A percentile compares a stretch with the other conserved stretches of the same genome.
These are phyloP conservation scores for Phyllosticta citrichinensis DNA, from an alignment of 2,329 filamentous ascomycete genomes.

Conservation along the genomic window DNA sequence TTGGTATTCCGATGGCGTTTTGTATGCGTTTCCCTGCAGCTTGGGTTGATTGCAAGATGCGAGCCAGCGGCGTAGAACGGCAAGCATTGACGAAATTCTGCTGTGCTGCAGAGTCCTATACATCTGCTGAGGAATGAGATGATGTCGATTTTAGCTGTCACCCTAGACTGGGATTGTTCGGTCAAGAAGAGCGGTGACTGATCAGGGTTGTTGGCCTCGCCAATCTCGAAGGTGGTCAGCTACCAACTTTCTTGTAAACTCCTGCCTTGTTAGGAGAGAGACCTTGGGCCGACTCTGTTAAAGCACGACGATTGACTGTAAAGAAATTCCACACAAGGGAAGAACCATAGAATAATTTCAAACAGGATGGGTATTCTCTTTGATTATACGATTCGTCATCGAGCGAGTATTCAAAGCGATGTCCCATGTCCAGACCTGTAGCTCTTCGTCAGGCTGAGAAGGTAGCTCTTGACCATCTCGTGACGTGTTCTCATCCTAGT, in stretches of 20 bases:
- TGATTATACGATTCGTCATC: too few species aligned
- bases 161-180: background rate
- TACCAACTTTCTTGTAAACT: too few species aligned
- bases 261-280: too few species aligned
- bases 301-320: too few species aligned
- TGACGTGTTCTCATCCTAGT: background rate
- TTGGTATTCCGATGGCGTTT: background rate
- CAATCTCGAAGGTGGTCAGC: background rate
- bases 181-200: background rate
- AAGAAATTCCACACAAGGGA: too few species aligned
- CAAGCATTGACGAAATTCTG: background rate
- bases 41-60: background rate
- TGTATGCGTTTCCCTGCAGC: background rate
- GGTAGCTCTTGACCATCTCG: background rate
- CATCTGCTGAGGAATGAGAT: background rate
- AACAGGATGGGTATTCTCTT: too few species aligned
- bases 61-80: background rate
- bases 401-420: too few species aligned
- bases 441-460: background rate
- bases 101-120: background rate
- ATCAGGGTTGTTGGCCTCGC: background rate
- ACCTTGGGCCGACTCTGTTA: too few species aligned
- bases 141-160: background rate
- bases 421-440: background rate
- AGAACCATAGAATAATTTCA: too few species aligned